Evolutionary conservation across 139 green algal genomes (phyloP), one percentile per base, ranked within the genome.

Genomic region (Chlamydomonas incerta): DNA sequence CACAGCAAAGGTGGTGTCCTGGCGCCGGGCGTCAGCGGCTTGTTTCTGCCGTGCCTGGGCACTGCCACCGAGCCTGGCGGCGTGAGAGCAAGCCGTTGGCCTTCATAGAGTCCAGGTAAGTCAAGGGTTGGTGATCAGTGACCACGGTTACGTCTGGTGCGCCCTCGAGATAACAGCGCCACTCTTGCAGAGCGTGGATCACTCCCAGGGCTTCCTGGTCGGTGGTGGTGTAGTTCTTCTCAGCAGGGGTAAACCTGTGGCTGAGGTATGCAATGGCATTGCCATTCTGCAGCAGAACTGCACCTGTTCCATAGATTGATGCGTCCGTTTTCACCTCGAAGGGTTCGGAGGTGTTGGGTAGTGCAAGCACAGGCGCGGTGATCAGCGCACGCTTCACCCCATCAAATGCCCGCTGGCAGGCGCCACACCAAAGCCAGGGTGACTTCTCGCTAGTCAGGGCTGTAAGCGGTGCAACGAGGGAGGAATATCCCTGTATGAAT

Each of bases 121-220:
- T 81, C 2, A 31, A 5, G 3, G 60, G 60, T 31, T 66, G 17
- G 28, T 93, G 87, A 60, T 95, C 90, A 72, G 91, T 89, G 18
- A 88, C 86, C 17, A 90, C 21, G 3, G 55, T 75, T 31, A 87
- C n/a, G 3, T 57, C 26, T 3, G 20, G 23, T n/a, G n/a, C n/a
- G 2, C 86, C 86, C 21, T 88, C 62, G 0, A 94, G 58, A 35
- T 92, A 93, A 46, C 80, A 81, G 14, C 90, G 47, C 91, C 89
- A 94, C n/a, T 88, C 4, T 14, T 80, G 57, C 3, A 91, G 29
- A 0, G 83, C 74, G 17, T 86, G 28, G 5, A 91, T 69, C 26
- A 94, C 76, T 26, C 73, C 93, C 0, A 94, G 58, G 41, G 92
- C 58, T n/a, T 95, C 89, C 20, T 90, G 88, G 21, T 94, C 90